These are phyloP conservation scores for Paxillus involutus DNA, from an alignment of 768 basidiomycete genomes.

Conservation along the genomic window DNA sequence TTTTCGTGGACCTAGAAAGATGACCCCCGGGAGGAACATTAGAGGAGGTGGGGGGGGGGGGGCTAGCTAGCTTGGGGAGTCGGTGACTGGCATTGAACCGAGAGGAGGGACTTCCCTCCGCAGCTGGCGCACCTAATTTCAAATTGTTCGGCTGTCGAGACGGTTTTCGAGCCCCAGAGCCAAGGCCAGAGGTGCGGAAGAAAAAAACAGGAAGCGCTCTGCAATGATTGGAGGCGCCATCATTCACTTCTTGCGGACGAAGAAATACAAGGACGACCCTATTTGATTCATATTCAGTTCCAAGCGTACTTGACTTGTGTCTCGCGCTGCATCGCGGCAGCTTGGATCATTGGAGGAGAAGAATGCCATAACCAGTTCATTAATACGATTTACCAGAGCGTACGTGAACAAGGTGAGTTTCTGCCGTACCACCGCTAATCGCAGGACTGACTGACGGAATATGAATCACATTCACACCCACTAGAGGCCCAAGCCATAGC, in stretches of 20 bases:
- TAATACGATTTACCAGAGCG: constrained; percentile 31
- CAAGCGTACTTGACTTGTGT: constrained; percentile 29
- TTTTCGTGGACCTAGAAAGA: too few relatives aligned
- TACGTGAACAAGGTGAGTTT: constrained; percentile 36
- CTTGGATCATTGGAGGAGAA: constrained; percentile 29
- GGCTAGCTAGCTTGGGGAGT: too few relatives aligned
- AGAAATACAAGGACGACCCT: constrained; percentile 32
- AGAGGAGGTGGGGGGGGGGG: too few relatives aligned
- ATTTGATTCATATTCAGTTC: constrained; percentile 36
- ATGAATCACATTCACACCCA: not conserved
- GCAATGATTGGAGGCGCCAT: constrained; percentile 19
- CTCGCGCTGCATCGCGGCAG: constrained; percentile 29
- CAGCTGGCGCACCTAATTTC: too few relatives aligned
- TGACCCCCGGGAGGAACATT: too few relatives aligned
- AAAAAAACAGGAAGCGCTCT: too few relatives aligned
- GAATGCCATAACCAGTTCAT: constrained; percentile 20
- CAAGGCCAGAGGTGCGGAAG: too few relatives aligned
- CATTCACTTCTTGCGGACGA: constrained; percentile 27
- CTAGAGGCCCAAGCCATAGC: constrained; percentile 45
- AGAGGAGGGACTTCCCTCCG: too few relatives aligned
- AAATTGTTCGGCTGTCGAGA: too few relatives aligned
- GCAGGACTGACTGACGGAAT: not conserved
- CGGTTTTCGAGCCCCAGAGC: too few relatives aligned
- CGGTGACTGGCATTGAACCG: too few relatives aligned
- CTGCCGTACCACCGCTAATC: not conserved